Conservation (phyloP, 805 yeast species). For the Novakomyces olei region DNA sequence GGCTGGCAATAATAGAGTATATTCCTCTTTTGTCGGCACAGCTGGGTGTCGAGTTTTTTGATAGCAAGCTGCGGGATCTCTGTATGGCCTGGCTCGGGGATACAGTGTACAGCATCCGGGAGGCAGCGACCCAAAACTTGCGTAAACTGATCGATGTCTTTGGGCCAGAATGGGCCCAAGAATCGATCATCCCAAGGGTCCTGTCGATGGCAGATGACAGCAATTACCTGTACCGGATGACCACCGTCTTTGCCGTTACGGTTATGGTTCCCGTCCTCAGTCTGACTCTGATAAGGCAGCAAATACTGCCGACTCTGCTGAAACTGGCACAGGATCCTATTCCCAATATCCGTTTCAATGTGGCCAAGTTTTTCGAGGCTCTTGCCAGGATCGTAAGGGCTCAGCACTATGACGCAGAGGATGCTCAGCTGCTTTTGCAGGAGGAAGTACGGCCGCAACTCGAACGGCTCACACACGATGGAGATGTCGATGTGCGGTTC, state of each 20-base stretch:
- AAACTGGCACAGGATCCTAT: slow-evolving; percentile 57
- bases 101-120: slow-evolving; percentile 85
- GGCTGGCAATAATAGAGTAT: slow-evolving; percentile 89
- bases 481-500: slow-evolving; percentile 73
- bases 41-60: slow-evolving; percentile 79
- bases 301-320: slow-evolving; percentile 59
- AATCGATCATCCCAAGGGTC: slow-evolving; percentile 58
- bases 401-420: slow-evolving; percentile 9
- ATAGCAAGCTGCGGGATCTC: slow-evolving; percentile 69
- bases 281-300: slow-evolving; percentile 30
- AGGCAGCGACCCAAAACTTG: slow-evolving; percentile 78
- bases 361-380: slow-evolving; percentile 58
- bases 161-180: slow-evolving; percentile 84
- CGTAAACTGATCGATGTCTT: slow-evolving; percentile 62
- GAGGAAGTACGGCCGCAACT: slow-evolving; percentile 39
- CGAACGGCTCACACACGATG: slow-evolving; percentile 42
- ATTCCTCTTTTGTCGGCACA: slow-evolving; percentile 87
- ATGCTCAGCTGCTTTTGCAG: slow-evolving; percentile 17
- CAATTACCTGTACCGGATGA: slow-evolving; percentile 78
- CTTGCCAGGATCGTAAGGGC: slow-evolving; percentile 31
- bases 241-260: slow-evolving; percentile 64
- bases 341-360: slow-evolving; percentile 88
- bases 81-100: slow-evolving; percentile 99
- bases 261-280: slow-evolving; percentile 55
- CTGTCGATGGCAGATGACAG: slow-evolving; percentile 30